Conservation (phyloP, 331 rosid species). For the Pyracantha coccinea region DNA sequence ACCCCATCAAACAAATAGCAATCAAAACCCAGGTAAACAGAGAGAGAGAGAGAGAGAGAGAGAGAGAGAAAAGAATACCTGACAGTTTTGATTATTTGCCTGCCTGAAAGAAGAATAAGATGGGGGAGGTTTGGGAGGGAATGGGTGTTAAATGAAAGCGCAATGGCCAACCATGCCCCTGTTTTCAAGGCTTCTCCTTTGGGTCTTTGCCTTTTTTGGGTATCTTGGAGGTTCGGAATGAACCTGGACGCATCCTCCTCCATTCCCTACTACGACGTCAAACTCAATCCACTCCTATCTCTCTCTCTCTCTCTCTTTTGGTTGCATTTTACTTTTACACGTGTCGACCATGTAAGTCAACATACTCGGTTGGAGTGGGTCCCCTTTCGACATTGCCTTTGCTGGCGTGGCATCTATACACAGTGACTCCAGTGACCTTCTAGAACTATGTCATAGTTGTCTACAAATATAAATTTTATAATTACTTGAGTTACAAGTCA, state of each 20-base stretch:
- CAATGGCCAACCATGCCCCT: not conserved
- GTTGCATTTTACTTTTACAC: no score
- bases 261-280: not conserved
- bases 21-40: not conserved
- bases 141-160: not conserved
- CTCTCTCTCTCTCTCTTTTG: no score
- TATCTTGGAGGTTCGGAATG: not conserved
- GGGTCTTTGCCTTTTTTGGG: not conserved
- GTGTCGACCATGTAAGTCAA: no score
- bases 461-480: no score
- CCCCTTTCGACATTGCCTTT: no score
- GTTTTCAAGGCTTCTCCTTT: not conserved
- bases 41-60: not conserved
- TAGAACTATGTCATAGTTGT: no score
- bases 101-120: not conserved
- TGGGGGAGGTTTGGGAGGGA: not conserved
- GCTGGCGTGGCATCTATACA: no score
- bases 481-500: no score
- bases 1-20: not conserved
- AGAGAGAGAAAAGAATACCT: not conserved
- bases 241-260: slow-evolving; percentile 5
- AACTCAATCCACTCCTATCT: not conserved
- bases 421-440: no score
- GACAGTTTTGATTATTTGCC: not conserved
- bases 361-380: no score